Base-by-base conservation (phyloP, 441 rosid species). In the Aquilaria agallochum region DNA sequence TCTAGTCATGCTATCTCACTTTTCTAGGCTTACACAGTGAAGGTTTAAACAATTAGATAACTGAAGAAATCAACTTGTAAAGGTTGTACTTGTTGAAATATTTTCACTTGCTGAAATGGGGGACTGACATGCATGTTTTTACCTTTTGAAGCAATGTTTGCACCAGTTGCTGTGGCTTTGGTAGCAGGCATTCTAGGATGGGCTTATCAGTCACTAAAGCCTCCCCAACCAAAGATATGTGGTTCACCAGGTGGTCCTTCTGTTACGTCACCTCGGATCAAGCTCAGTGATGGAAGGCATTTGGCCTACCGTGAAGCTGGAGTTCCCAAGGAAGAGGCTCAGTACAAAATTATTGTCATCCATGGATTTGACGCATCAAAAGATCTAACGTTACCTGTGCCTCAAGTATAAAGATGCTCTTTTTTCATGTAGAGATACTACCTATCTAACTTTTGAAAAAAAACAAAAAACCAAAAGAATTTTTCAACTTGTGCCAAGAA, bases 241-340 rank as follows among this genome's bases (percentile, higher is more conserved):
- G 96, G 96, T 11, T 76, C 78, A 9, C 75, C 81, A 2, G 68
- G 74, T 12, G 95, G 96, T 53, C 91, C 95, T 45, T 86, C 82
- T 2, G 66, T 92, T 52, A 85, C 87, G 49, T 87, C 95, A 32
- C 87, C 90, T 1, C 74, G 95, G 74, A 45, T 92, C 51, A 81
- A 76, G 65, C 90, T 92, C 64, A 65, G 78, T 55, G 93, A 87
- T 62, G 95, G 96, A 33, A 83, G 96, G 74, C 75, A 86, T 77
- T 67, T 92, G 66, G 89, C 96, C 32, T 92, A 87, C 68, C 78
- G 79, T 66, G 96, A 92, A 75, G 51, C 74, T 0, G 96, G 96
- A n/a, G 75, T 87, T 66, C 78, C 82, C 14, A 85, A 72, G 69
- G 83, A 79, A 27, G 72, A 68, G 47, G 91, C 96, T 51, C 79